Evolutionary conservation across 2,329 filamentous ascomycete genomes (phyloP), one percentile per base, ranked within the genome.

Genomic region (Diplodia seriata): DNA sequence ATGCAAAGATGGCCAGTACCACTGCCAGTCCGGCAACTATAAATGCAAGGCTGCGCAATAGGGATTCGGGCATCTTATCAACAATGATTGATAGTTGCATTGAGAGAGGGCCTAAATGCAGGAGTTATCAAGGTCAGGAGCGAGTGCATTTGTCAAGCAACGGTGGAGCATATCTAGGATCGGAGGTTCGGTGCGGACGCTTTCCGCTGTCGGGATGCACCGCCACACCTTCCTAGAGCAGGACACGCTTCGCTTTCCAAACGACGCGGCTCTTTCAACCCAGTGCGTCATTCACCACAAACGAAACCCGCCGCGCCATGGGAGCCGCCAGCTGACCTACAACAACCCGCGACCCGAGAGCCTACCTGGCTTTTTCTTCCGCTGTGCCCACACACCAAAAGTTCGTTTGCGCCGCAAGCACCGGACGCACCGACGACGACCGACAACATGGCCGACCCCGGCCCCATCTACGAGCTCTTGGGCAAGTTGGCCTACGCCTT

Each of bases 401-500:
- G 2, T 20, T 47, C 14, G 12, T 43, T 57, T 66, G 40, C 53
- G 36, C 54, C 36, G n/a, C 49, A 31, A 47, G 18, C 43, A 47
- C 43, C 61, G 59, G 61, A 40, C 43, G 33, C 59, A 33, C 59
- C 47, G 31, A 50, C 59, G 6, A 36, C 29, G 55, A 43, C 57
- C 43, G 29, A 26, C 47, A 53, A 43, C 54, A 72, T 72, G 71
- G 54, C 68, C 7, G 59, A 67, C 14, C 71, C 72, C 31, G 71
- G 72, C 29, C 62, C 62, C 36, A 29, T 69, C 26, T 64, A 69
- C 40, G 77, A 81, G 74, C 70, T 79, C 49, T 71, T 83, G 49
- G 80, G 79, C 47, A 76, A 77, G 61, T 72, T 77, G 40, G 76
- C 81, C 70, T 82, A 83, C 70, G 80, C 83, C 63, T 82, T 84